These are phyloP conservation scores for Arthrinium phaeospermum DNA, from an alignment of 2,329 filamentous ascomycete species.

Conservation along the genomic window DNA sequence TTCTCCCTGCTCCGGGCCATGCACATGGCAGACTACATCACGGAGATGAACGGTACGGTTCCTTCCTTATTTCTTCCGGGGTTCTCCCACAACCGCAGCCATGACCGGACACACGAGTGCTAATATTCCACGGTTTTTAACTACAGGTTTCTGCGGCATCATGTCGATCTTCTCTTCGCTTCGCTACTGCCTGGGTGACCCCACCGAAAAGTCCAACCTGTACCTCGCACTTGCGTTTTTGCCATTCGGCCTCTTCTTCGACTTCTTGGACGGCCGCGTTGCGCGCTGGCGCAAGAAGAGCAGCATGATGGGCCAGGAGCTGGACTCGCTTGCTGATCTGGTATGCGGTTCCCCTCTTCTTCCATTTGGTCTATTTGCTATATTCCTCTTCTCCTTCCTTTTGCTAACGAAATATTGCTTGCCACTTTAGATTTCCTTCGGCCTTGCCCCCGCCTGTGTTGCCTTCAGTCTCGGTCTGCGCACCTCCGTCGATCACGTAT, in stretches of 20 bases:
- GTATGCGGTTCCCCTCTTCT: constrained; percentile 55
- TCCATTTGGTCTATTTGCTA: not conserved
- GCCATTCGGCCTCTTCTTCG: constrained; percentile 93
- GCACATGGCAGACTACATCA: constrained; percentile 84
- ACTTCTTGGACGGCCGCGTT: constrained; percentile 97
- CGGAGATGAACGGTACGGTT: constrained; percentile 73
- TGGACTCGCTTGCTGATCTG: constrained; percentile 94
- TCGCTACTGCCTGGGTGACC: constrained; percentile 84
- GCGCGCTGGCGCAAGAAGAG: constrained; percentile 97
- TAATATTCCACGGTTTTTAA: constrained; percentile 8
- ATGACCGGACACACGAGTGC: not conserved
- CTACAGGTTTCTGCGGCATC: constrained; percentile 79
- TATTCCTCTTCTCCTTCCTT: not conserved
- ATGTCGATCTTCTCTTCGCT: constrained; percentile 97
- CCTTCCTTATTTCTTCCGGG: not conserved
- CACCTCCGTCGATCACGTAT: constrained; percentile 80
- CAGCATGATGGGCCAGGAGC: constrained; percentile 95
- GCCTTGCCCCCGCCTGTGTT: constrained; percentile 83
- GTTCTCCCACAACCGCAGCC: not conserved
- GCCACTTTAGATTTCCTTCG: constrained; percentile 81
- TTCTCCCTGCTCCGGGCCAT: constrained; percentile 73
- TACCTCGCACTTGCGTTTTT: constrained; percentile 87
- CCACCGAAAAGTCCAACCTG: constrained; percentile 69
- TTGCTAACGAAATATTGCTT: constrained; percentile 16
- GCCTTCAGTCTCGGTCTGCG: constrained; percentile 91